These are phyloP conservation scores for Aureobasidium lini DNA, from an alignment of 2,329 filamentous ascomycete genomes.

Conservation along the genomic window DNA sequence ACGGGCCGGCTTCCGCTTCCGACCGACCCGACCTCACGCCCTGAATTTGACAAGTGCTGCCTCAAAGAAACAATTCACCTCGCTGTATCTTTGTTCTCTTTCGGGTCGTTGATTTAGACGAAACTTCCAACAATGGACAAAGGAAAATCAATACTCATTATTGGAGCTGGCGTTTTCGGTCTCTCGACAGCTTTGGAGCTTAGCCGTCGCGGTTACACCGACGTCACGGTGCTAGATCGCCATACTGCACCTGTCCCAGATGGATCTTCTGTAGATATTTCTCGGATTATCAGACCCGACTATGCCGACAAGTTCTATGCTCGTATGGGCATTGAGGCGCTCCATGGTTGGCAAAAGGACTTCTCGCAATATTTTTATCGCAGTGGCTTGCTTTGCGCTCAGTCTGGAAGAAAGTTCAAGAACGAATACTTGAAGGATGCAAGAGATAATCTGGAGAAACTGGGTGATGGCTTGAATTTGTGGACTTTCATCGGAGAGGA, in stretches of 20 bases:
- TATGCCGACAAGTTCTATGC: slow-evolving; percentile 26
- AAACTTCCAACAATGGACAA: background rate
- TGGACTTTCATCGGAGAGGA: background rate
- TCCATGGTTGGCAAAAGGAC: background rate
- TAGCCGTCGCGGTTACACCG: slow-evolving; percentile 19
- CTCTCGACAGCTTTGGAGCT: slow-evolving; percentile 31
- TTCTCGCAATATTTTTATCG: background rate
- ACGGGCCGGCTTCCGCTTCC: no score
- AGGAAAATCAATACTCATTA: slow-evolving; percentile 22
- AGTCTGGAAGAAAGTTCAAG: background rate
- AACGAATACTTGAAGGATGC: background rate
- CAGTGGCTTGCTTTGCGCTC: background rate
- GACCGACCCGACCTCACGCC: no score
- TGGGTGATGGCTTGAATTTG: background rate
- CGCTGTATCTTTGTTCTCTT: background rate
- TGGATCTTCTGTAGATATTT: slow-evolving; percentile 30
- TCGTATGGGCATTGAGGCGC: slow-evolving; percentile 24
- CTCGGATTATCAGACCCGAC: slow-evolving; percentile 32
- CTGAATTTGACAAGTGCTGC: no score
- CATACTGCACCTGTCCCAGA: slow-evolving; percentile 19
- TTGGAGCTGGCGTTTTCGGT: slow-evolving; percentile 28
- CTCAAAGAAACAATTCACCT: no score
- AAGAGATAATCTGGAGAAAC: background rate
- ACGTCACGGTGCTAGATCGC: slow-evolving; percentile 21
- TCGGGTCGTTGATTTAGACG: no score